Evolutionary conservation across 768 basidiomycete species (phyloP), one percentile per base, ranked within the genome.

Genomic region (Inosperma sp.): DNA sequence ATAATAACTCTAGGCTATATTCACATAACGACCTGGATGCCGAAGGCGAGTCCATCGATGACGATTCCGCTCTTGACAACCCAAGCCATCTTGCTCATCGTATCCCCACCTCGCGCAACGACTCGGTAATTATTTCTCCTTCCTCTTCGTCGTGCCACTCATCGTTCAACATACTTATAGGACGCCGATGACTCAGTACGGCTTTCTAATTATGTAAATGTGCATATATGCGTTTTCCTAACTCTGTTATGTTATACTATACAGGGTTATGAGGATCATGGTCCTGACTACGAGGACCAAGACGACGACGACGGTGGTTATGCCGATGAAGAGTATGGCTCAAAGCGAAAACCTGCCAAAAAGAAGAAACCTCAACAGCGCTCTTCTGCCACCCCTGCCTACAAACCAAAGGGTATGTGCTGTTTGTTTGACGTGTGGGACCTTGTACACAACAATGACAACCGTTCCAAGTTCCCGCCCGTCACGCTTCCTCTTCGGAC

Each of bases 241-340:
- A 23, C 19, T 25, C 22, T 49, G 50, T 49, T 49, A 43, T 55
- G 56, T 55, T 31, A 62, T 45, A 61, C 54, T 46, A 31, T 60
- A 39, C 57, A 77, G 79, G 77, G 69, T 52, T 77, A 72, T 54
- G 67, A 75, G 42, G 79, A 79, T 56, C 72, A 81, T 67, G 84
- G n/a, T n/a, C n/a, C 75, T 25, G 84, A 86, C 55, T 82, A 82
- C 45, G 71, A 73, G 12, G 71, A 76, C 39, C 72, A 72, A 40
- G 58, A 67, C 36, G 77, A 84, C 16, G 84, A 83, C 52, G 87
- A 90, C 61, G 84, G 78, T 55, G 85, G 86, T 45, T 90, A 88
- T 62, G 87, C 79, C 40, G 86, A 88, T 61, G 83, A 85, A 61
- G 83, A 85, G 62, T 86, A 85, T 62, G 80, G 71, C 51, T 9